Evolutionary conservation across 73 alveolate species (phyloP).

Genomic region (Loxodes magnus): DNA sequence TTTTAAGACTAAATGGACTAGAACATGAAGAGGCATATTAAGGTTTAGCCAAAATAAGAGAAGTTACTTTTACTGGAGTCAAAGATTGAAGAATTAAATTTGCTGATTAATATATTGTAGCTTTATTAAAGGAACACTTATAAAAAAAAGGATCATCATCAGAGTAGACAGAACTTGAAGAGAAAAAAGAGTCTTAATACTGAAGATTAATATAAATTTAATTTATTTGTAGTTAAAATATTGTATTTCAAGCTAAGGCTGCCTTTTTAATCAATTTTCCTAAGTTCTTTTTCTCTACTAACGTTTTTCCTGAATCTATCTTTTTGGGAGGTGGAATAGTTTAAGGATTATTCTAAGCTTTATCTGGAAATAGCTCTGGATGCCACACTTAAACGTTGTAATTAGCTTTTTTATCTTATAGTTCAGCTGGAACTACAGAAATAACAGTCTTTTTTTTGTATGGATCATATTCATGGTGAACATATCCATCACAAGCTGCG

Average conservation of each 20-base stretch:
- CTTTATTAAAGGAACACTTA: too few relatives aligned
- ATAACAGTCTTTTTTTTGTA: constrained; percentile 23
- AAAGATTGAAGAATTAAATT: constrained; percentile 29
- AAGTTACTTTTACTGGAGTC: constrained; percentile 29
- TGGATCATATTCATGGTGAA: background rate
- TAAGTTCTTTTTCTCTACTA: too few relatives aligned
- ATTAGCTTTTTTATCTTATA: constrained; percentile 25
- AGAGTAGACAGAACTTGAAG: too few relatives aligned
- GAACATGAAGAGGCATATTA: constrained; percentile 20
- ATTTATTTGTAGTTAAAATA: too few relatives aligned
- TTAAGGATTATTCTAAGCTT: constrained; percentile 44
- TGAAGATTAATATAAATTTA: too few relatives aligned
- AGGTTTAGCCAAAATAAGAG: constrained; percentile 18
- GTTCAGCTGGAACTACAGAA: constrained; percentile 38
- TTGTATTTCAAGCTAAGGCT: too few relatives aligned
- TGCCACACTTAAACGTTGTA: constrained; percentile 46
- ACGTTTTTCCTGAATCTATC: too few relatives aligned
- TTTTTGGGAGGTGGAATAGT: too few relatives aligned
- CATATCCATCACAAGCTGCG: constrained; percentile 30
- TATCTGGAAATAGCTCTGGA: constrained; percentile 61
- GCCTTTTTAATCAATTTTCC: too few relatives aligned
- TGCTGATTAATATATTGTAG: constrained; percentile 35
- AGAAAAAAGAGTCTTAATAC: too few relatives aligned
- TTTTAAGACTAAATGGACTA: constrained; percentile 42
- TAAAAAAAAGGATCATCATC: too few relatives aligned